Evolutionary conservation across 345 rosid genomes (phyloP).

Genomic region (Salix exigua): DNA sequence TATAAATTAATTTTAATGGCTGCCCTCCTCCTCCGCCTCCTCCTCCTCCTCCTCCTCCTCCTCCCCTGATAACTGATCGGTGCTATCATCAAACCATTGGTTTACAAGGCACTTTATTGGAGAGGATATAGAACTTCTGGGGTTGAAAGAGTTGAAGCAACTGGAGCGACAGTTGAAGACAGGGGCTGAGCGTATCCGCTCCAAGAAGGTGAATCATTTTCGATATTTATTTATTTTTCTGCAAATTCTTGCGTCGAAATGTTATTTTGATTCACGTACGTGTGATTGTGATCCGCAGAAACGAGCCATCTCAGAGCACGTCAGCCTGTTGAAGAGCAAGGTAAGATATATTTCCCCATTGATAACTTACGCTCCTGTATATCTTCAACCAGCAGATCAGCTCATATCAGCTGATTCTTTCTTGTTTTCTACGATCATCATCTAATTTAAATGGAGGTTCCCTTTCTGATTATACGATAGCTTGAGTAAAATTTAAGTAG

Average conservation of each 20-base stretch:
- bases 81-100: no score
- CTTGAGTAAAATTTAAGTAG: no score
- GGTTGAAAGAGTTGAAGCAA: constrained; percentile 47
- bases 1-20: neutral
- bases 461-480: neutral
- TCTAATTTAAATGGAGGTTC: neutral
- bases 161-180: constrained; percentile 45
- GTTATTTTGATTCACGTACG: neutral
- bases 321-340: constrained; percentile 38
- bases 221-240: neutral
- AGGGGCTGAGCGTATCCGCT: constrained; percentile 49
- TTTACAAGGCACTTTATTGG: constrained; percentile 42
- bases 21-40: neutral
- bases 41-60: neutral
- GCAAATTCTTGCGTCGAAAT: neutral
- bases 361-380: neutral
- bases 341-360: constrained; percentile 15
- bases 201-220: constrained; percentile 34
- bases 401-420: no score
- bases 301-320: constrained; percentile 36
- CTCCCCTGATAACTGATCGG: neutral
- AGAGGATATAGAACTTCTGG: constrained; percentile 42
- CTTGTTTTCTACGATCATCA: no score
- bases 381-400: neutral
- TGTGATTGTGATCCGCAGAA: constrained; percentile 24